Evolutionary conservation across 306 rosid genomes (phyloP), one percentile per base, ranked within the genome.

Genomic region (Sindora glabra): DNA sequence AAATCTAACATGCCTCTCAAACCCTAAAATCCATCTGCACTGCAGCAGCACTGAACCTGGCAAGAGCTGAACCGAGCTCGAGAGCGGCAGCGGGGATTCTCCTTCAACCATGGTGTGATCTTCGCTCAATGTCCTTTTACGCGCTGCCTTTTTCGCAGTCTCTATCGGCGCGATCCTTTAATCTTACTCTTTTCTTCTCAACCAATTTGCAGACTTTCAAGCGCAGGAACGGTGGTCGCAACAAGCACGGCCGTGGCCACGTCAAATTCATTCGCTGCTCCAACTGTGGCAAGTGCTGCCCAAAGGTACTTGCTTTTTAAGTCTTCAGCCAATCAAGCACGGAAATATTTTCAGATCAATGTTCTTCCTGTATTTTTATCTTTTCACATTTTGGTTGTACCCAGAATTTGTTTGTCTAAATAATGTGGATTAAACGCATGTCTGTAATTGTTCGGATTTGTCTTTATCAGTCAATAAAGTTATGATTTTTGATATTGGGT

Each of bases 181-280:
- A 26, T 16, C 23, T 1, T 22, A 23, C 3, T n/a, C 6, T 18
- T 23, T 2, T 40, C 18, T 21, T 1, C 37, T 23, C 36, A 18
- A 21, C 33, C 17, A 22, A 2, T 45, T 42, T 54, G 53, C 77
- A 92, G 98, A 88, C 98, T 17, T 92, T 92, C 78, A 92, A 92
- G 85, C 70, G 96, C 40, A 88, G 98, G 78, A 92, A 92, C 3
- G 95, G 98, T 5, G 98, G 98, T 16, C 83, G 96, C 33, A 92
- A 88, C 86, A 88, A 92, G 79, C 92, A 88, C 7, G 98, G 98
- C 10, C 98, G 96, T 21, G 98, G 96, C 47, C 98, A 92, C 11
- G 89, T 82, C 37, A 86, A 88, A 59, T 92, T 92, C 79, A 86
- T 88, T 22, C 83, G 94, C 32, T 88, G 96, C 77, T 88, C 96